Conservation (phyloP, 169 alveolate species). For the Eimeria brunetti region DNA sequence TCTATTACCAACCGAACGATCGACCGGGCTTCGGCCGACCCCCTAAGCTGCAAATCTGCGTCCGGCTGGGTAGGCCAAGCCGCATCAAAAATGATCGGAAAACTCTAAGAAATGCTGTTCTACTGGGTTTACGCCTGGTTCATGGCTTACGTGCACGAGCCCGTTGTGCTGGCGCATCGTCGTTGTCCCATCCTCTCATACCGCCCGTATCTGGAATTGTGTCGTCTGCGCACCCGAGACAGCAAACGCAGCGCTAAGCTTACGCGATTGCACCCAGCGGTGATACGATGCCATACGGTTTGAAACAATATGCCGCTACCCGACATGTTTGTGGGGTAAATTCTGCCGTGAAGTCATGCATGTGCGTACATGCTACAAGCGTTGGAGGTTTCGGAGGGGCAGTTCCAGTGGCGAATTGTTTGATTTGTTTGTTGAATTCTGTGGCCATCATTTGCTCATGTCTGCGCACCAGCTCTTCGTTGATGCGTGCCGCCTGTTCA, state of each 20-base stretch:
- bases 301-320: not conserved
- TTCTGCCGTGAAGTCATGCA: not conserved
- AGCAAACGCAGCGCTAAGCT: not conserved
- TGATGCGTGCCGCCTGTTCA: slow-evolving; percentile 73
- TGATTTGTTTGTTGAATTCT: slow-evolving; percentile 73
- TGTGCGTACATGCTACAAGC: slow-evolving; percentile 45
- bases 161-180: slow-evolving; percentile 42
- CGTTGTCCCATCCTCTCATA: slow-evolving; percentile 43
- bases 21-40: not conserved
- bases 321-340: not conserved
- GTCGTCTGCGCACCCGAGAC: not conserved
- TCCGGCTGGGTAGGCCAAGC: not conserved
- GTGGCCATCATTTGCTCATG: slow-evolving; percentile 78
- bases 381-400: slow-evolving; percentile 73
- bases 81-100: not conserved
- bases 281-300: not conserved
- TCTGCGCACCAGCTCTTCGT: slow-evolving; percentile 77
- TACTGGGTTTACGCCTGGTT: not conserved
- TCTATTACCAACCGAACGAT: not conserved
- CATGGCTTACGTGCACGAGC: slow-evolving; percentile 57
- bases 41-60: not conserved
- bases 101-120: not conserved
- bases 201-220: slow-evolving; percentile 48
- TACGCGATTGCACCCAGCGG: not conserved
- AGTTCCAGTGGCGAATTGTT: slow-evolving; percentile 70